Evolutionary conservation across 2,329 filamentous ascomycete genomes (phyloP).

Genomic region (Acephala macrosclerotiorum): DNA sequence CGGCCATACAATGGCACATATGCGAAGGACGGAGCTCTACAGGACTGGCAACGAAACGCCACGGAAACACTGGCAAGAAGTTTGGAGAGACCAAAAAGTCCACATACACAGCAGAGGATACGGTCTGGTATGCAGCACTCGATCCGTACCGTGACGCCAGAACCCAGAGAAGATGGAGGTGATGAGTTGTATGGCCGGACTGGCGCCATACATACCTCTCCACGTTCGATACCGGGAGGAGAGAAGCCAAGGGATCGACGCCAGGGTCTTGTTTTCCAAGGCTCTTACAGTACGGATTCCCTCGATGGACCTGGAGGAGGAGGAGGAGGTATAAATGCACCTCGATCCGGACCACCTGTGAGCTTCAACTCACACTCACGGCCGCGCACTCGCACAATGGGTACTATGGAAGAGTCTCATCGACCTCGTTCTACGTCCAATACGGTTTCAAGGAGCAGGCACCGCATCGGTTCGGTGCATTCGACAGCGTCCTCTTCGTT

Average conservation of each 20-base stretch:
- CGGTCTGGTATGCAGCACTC: constrained; percentile 50
- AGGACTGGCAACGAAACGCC: constrained; percentile 41
- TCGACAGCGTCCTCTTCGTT: constrained; percentile 64
- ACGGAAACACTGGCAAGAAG: constrained; percentile 38
- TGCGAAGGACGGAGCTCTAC: constrained; percentile 41
- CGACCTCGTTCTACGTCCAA: constrained; percentile 46
- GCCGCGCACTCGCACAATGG: constrained; percentile 58
- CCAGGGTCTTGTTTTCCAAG: constrained; percentile 68
- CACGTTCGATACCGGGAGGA: constrained; percentile 54
- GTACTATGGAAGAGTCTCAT: constrained; percentile 54
- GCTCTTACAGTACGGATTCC: constrained; percentile 56
- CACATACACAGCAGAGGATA: constrained; percentile 33
- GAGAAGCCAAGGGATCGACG: constrained; percentile 52
- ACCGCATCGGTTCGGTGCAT: constrained; percentile 75
- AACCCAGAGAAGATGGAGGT: constrained; percentile 49
- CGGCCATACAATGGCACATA: constrained; percentile 46
- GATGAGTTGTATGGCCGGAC: constrained; percentile 26
- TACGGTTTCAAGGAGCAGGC: constrained; percentile 57
- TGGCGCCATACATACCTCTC: constrained; percentile 54
- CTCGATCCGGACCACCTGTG: constrained; percentile 35
- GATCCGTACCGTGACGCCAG: constrained; percentile 73
- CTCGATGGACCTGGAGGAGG: constrained; percentile 26
- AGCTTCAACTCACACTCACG: constrained; percentile 45
- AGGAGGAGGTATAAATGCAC: constrained; percentile 11
- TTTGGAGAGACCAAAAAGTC: constrained; percentile 38